A percentile compares a stretch with the other conserved stretches of the same genome.
phyloP scores from a whole-genome alignment of 139 green algal species.

The Chlamydomonas asymmetrica region DNA sequence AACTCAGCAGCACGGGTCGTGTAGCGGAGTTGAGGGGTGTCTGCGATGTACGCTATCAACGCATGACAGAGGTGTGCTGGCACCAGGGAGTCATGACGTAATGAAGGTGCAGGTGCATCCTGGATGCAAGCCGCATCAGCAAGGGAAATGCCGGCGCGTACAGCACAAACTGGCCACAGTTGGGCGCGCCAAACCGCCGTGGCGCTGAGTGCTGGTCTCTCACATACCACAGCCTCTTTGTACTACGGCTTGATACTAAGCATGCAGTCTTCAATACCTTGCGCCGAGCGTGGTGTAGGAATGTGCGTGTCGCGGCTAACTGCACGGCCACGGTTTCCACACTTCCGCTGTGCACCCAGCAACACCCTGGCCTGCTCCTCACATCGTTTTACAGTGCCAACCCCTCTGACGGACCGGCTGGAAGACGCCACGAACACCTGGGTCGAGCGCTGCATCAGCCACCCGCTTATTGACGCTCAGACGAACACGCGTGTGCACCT shows the following conservation, averaged over 20 bases:
- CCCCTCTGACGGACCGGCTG: background rate
- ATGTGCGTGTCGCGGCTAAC: background rate
- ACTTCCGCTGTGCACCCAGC: too few species aligned
- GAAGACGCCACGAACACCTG: too few species aligned
- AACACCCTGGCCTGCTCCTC: background rate
- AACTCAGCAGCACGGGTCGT: too few species aligned
- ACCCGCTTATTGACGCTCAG: background rate
- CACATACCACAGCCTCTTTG: background rate
- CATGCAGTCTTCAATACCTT: background rate
- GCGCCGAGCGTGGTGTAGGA: background rate
- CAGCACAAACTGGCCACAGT: too few species aligned
- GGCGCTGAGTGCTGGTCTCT: background rate
- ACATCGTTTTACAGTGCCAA: background rate
- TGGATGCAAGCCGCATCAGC: too few species aligned
- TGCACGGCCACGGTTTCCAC: background rate
- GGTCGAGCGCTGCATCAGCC: background rate
- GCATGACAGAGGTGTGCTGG: too few species aligned
- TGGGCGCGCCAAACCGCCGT: too few species aligned
- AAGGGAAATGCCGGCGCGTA: background rate
- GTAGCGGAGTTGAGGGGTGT: too few species aligned
- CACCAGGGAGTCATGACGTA: too few species aligned
- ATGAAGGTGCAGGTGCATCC: too few species aligned
- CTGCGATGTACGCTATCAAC: too few species aligned
- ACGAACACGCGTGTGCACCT: constrained; percentile 24
- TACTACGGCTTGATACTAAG: background rate